phyloP scores from a whole-genome alignment of 176 grass and related monocot genomes.

The Chloris gayana region DNA sequence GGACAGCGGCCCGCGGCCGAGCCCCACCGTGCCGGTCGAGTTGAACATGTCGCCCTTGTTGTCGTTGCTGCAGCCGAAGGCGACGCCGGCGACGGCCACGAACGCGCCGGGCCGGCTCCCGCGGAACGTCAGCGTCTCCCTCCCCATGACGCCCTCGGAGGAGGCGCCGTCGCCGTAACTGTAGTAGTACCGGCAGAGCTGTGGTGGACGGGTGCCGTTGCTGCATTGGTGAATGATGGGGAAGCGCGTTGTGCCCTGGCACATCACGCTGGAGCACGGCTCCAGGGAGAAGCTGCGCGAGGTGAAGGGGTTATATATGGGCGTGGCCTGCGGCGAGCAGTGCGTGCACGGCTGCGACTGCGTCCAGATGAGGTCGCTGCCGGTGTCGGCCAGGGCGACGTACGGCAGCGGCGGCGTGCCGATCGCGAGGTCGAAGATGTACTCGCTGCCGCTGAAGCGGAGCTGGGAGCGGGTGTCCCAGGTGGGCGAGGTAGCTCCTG shows the following conservation, averaged over 20 bases:
- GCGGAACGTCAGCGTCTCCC: constrained; percentile 27
- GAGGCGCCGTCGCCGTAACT: background rate
- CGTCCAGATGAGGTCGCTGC: constrained; percentile 86
- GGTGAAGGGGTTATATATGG: background rate
- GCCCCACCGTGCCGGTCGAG: constrained; percentile 38
- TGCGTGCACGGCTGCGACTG: constrained; percentile 34
- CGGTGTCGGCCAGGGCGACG: constrained; percentile 47
- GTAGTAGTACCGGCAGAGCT: constrained; percentile 16
- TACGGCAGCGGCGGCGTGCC: background rate
- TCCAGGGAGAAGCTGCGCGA: background rate
- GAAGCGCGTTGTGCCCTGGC: background rate
- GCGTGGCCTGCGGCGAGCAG: background rate
- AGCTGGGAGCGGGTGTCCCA: background rate
- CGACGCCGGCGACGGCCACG: constrained; percentile 6
- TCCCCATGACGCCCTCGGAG: constrained; percentile 3
- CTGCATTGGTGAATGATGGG: background rate
- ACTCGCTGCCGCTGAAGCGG: background rate
- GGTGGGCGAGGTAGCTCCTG: background rate
- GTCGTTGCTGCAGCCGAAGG: constrained; percentile 31
- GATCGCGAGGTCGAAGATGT: background rate
- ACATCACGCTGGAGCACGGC: background rate
- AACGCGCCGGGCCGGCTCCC: background rate
- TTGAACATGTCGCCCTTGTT: background rate
- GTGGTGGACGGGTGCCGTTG: background rate
- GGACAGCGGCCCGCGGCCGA: constrained; percentile 33